These are phyloP conservation scores for Fabrea salina DNA, from an alignment of 169 alveolate genomes.

Conservation along the genomic window DNA sequence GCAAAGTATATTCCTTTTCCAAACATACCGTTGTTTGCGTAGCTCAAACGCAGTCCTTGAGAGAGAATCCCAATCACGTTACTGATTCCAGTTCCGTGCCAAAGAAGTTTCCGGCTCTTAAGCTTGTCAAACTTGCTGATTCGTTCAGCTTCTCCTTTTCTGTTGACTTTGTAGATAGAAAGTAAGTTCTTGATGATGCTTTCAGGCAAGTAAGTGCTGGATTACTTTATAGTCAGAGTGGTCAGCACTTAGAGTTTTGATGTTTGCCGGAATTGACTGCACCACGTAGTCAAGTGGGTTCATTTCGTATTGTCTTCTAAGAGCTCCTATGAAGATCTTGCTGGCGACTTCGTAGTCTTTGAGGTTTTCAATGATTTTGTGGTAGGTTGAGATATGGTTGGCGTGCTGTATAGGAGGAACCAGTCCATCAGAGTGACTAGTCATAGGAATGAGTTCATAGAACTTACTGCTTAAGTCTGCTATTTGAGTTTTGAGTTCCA, in stretches of 20 bases:
- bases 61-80: slow-evolving; percentile 68
- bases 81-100: slow-evolving; percentile 69
- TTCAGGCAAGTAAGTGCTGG: slow-evolving; percentile 37
- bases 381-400: slow-evolving; percentile 38
- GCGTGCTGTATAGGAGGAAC: slow-evolving; percentile 56
- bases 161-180: slow-evolving; percentile 36
- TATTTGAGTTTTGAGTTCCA: slow-evolving; percentile 37
- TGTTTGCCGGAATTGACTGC: slow-evolving; percentile 42
- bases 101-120: slow-evolving; percentile 51
- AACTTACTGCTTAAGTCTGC: slow-evolving; percentile 57
- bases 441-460: slow-evolving; percentile 69
- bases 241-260: slow-evolving; percentile 35
- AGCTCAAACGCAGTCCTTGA: slow-evolving; percentile 61
- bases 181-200: neutral
- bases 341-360: slow-evolving; percentile 66
- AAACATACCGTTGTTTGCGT: slow-evolving; percentile 51
- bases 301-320: slow-evolving; percentile 4
- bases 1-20: slow-evolving; percentile 77
- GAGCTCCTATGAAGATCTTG: slow-evolving; percentile 59
- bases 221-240: slow-evolving; percentile 54
- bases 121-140: slow-evolving; percentile 35
- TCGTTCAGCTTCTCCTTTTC: slow-evolving; percentile 59
- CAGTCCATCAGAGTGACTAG: slow-evolving; percentile 55
- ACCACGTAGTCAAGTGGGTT: slow-evolving; percentile 55
- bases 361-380: slow-evolving; percentile 51